A percentile compares a stretch with the other conserved stretches of the same genome.
Evolutionary conservation across 2,329 filamentous ascomycete genomes (phyloP).

Genomic region (Mycosphaerelloides madeirae): DNA sequence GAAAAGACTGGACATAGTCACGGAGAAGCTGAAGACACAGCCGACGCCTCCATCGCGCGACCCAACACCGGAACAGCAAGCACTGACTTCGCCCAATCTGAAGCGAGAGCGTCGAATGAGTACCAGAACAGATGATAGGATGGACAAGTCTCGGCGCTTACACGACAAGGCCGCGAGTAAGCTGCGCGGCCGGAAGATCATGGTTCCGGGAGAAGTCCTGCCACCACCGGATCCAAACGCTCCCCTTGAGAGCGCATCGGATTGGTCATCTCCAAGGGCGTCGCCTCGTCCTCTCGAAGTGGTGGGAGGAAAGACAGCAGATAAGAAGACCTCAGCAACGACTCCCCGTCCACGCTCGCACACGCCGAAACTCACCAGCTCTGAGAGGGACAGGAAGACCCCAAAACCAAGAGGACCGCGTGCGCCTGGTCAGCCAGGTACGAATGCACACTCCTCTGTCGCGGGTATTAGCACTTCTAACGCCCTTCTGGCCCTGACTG

Average conservation of each 20-base stretch:
- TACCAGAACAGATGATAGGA: constrained; percentile 24
- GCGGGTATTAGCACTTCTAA: constrained; percentile 59
- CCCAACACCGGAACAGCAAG: constrained; percentile 45
- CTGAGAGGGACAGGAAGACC: constrained; percentile 33
- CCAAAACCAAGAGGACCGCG: constrained; percentile 41
- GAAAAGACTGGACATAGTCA: constrained; percentile 55
- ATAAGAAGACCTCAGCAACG: constrained; percentile 13
- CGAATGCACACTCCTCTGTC: constrained; percentile 51
- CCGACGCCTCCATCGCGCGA: constrained; percentile 58
- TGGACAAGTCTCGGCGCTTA: constrained; percentile 24
- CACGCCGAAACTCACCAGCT: constrained; percentile 36
- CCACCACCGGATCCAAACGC: constrained; percentile 43
- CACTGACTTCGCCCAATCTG: constrained; percentile 32
- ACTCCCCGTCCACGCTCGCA: constrained; percentile 29
- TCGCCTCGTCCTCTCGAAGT: constrained; percentile 30
- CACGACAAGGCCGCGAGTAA: constrained; percentile 32
- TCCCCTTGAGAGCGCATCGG: constrained; percentile 32
- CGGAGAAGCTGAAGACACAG: constrained; percentile 57
- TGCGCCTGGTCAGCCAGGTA: constrained; percentile 44
- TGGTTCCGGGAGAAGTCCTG: constrained; percentile 42
- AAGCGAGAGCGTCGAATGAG: constrained; percentile 31
- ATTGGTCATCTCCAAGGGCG: constrained; percentile 36
- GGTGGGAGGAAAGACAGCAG: constrained; percentile 18
- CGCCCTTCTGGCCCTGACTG: constrained; percentile 54
- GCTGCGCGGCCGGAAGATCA: constrained; percentile 34